Evolutionary conservation across 208 protist species (phyloP).

Genomic region (Leptomonas pyrrhocoris): DNA sequence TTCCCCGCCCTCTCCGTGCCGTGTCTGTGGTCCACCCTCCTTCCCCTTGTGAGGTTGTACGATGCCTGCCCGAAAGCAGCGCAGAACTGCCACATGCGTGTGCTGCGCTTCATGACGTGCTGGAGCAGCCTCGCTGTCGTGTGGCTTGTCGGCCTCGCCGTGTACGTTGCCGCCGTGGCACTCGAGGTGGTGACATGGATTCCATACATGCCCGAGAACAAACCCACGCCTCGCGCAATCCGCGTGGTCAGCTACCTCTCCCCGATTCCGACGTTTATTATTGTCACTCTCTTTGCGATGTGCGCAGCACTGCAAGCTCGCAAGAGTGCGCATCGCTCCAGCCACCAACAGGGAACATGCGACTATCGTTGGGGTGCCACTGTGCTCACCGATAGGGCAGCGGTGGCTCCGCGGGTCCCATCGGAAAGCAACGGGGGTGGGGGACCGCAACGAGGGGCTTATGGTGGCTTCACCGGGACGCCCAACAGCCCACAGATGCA

Average conservation of each 20-base stretch:
- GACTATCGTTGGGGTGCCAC: not conserved
- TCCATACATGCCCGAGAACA: slow-evolving; percentile 9
- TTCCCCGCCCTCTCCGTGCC: slow-evolving; percentile 45
- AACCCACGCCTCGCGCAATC: slow-evolving; percentile 4
- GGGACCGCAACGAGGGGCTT: not conserved
- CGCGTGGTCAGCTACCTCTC: slow-evolving; percentile 32
- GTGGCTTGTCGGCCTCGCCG: slow-evolving; percentile 18
- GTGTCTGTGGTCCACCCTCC: slow-evolving; percentile 34
- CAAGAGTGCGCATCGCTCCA: not conserved
- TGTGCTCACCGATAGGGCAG: not conserved
- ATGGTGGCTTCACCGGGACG: not conserved
- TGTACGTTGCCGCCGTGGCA: slow-evolving; percentile 33
- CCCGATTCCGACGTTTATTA: slow-evolving; percentile 20
- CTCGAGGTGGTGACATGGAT: slow-evolving; percentile 26
- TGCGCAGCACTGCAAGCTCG: not conserved
- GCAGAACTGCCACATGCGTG: slow-evolving; percentile 13
- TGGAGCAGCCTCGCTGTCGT: slow-evolving; percentile 20
- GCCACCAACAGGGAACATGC: not conserved
- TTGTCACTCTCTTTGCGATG: slow-evolving; percentile 19
- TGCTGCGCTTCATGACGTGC: slow-evolving; percentile 34
- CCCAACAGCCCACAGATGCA: not conserved
- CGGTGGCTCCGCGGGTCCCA: not conserved
- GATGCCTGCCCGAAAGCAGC: not conserved
- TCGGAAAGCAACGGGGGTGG: not conserved
- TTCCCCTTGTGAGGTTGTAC: slow-evolving; percentile 20